Evolutionary conservation across 1,284 basidiomycete species (phyloP).

Genomic region (Jaminaea rosea): DNA sequence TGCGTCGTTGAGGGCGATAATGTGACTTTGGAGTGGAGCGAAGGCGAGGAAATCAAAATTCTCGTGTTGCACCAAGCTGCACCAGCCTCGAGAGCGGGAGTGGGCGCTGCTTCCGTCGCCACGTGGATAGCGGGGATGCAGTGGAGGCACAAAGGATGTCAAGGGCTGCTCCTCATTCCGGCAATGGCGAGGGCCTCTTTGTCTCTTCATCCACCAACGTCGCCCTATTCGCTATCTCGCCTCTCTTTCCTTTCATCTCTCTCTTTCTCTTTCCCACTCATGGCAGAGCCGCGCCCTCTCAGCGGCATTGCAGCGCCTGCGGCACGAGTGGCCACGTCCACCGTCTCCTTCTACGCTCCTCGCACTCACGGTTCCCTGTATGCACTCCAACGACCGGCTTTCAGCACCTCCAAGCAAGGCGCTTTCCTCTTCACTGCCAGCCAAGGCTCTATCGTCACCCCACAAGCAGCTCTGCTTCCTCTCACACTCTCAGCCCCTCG

Average conservation of each 20-base stretch:
- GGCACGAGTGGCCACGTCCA: too few species aligned
- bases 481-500: not conserved
- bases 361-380: not conserved
- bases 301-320: too few species aligned
- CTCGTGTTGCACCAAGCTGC: not conserved
- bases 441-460: not conserved
- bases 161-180: not conserved
- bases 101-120: not conserved
- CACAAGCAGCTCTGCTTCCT: not conserved
- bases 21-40: not conserved
- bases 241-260: not conserved
- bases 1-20: not conserved
- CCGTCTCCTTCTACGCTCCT: not conserved
- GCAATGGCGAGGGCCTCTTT: not conserved
- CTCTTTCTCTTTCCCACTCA: too few species aligned
- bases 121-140: too few species aligned
- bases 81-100: not conserved
- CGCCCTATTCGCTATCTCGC: not conserved
- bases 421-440: not conserved
- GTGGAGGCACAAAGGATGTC: too few species aligned
- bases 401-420: not conserved
- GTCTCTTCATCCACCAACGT: not conserved
- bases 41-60: not conserved
- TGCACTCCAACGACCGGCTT: not conserved
- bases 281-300: too few species aligned